phyloP scores from a whole-genome alignment of 176 grass and related monocot species.

The Calamus simplicifolius region DNA sequence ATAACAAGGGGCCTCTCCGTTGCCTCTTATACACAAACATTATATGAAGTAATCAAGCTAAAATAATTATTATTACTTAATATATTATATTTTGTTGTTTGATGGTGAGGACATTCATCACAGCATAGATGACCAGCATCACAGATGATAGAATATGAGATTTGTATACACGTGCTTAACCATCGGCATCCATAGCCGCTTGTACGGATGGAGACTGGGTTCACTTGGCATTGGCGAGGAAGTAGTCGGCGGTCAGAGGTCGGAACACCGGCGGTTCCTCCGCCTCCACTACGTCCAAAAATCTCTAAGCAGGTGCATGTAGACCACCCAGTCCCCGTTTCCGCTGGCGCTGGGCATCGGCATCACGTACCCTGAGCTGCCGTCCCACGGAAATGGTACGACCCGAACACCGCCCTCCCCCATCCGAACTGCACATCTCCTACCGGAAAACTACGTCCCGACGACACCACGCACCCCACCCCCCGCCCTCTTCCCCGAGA shows the following conservation, averaged over 20 bases:
- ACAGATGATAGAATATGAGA: too few relatives aligned
- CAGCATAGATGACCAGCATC: too few relatives aligned
- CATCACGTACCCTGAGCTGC: conserved; percentile 47
- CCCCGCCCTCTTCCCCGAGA: conserved; percentile 13
- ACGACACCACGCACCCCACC: conserved; percentile 44
- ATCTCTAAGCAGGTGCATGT: conserved; percentile 31
- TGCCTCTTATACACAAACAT: too few relatives aligned
- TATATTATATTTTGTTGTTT: too few relatives aligned
- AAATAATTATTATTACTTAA: too few relatives aligned
- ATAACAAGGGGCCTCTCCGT: too few relatives aligned
- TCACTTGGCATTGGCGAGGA: conserved; percentile 2
- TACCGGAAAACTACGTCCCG: conserved; percentile 36
- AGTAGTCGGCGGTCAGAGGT: conserved; percentile 29
- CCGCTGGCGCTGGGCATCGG: conserved; percentile 49
- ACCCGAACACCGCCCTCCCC: conserved; percentile 42
- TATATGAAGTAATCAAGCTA: too few relatives aligned
- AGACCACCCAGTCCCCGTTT: conserved; percentile 56
- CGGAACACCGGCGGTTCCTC: conserved; percentile 37
- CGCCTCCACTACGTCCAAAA: conserved; percentile 40
- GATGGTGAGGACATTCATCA: too few relatives aligned
- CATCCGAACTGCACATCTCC: conserved; percentile 42
- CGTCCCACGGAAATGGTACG: conserved; percentile 59
- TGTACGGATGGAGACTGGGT: too few relatives aligned
- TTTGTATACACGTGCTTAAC: too few relatives aligned
- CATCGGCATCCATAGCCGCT: too few relatives aligned